These are phyloP conservation scores for Carex cristatella DNA, from an alignment of 176 grass and related monocot genomes.

Conservation along the genomic window DNA sequence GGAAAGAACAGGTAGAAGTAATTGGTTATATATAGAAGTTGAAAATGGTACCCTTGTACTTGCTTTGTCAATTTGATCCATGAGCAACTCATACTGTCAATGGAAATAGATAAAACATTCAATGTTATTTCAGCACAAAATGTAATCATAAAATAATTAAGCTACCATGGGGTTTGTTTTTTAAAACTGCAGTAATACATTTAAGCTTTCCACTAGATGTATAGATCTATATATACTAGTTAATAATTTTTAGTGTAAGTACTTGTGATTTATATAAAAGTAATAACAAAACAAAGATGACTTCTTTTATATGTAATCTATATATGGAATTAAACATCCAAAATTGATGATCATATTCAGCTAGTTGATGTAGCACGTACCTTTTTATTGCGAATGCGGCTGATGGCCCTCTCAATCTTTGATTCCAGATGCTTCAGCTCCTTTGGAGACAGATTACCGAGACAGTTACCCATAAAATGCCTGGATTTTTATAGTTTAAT, in stretches of 20 bases:
- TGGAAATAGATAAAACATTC: neutral
- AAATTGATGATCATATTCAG: neutral
- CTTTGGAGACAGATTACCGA: conserved; percentile 55
- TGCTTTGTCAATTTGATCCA: conserved; percentile 58
- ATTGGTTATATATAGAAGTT: neutral
- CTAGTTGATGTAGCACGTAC: conserved; percentile 13
- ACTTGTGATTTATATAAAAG: neutral
- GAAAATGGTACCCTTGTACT: conserved; percentile 49
- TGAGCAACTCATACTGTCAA: conserved; percentile 58
- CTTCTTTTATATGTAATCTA: neutral
- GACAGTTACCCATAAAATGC: conserved; percentile 57
- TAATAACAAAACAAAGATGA: neutral
- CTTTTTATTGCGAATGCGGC: conserved; percentile 66
- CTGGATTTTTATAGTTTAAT: conserved; percentile 29
- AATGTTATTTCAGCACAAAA: neutral
- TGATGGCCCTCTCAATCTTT: conserved; percentile 57
- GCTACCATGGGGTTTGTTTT: neutral
- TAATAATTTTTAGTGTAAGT: neutral
- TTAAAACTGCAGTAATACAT: neutral
- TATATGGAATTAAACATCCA: neutral
- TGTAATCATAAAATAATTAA: neutral
- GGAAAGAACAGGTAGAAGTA: neutral
- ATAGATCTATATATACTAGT: neutral
- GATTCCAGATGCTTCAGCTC: conserved; percentile 68
- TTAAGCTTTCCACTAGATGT: neutral